Base-by-base conservation (phyloP, 1,284 basidiomycete species). In the Cutaneotrichosporon cutaneum region DNA sequence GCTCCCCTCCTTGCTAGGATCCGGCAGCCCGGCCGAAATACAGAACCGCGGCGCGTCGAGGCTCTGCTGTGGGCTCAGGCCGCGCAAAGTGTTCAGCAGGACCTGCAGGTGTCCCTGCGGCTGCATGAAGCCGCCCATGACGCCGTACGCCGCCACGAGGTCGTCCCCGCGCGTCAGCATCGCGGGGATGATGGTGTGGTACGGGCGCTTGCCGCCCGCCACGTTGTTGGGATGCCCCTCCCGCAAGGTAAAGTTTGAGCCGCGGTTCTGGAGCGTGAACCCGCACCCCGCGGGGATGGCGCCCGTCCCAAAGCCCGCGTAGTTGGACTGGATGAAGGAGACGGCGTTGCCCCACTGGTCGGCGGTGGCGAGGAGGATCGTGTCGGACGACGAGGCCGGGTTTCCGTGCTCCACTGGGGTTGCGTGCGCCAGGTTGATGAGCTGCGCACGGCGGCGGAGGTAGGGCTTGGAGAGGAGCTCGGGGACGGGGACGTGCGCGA, bases 261-360 rank as follows among this genome's bases (percentile, higher is more conserved):
- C 95, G 61, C 95, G 85, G 78, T 96, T 96, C 77, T 98, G 95
- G 10, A 99, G 83, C 0, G 94, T 97, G 75, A 99, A 98, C 0
- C 95, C 95, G 71, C 92, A 95, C 0, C 89, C 93, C 67, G 89
- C 87, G 0, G 95, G 95, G 39, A 98, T 83, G 26, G 93, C 93
- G 85, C 77, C 79, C 0, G 80, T 80, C 5, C 83, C 83, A 60
- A 84, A 84, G 0, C 82, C 89, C 63, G 87, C 86, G 76, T 92
- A 95, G 76, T 94, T 95, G 69, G 90, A 93, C 6, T 77, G 78
- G 65, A 98, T 98, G 76, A 89, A 66, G 21, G 61, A 94, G 78
- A 92, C 95, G 2, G 92, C 90, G 76, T 97, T 96, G 5, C 94
- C 94, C 84, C 90, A 89, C 71, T 89, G 86, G 74, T 94, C 92